Base-by-base conservation (phyloP, 2,329 filamentous ascomycete species). In the Claviceps sp. region DNA sequence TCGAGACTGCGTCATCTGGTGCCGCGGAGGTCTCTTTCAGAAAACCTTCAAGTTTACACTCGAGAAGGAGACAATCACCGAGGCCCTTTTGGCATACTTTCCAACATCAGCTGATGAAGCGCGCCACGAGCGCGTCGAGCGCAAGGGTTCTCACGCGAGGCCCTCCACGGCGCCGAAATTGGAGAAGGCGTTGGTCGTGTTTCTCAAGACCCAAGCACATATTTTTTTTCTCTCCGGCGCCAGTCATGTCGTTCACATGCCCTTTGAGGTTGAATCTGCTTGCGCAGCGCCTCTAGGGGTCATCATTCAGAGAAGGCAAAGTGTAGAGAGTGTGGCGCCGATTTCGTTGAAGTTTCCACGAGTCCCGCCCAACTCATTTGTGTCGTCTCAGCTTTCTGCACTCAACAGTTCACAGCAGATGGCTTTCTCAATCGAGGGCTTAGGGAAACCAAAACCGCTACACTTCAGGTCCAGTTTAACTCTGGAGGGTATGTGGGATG, bases 121-220 rank as follows among this genome's bases (percentile, higher is more conserved):
- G 8, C 41, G 49, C 2, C 41, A 19, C 14, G 34, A 50, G 5
- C 48, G 13, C 26, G 47, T 54, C 24, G 47, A 54, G 11, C 22
- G 34, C 41, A 54, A 48, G 16, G 43, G 56, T 19, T 47, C 56
- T 13, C 6, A 55, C 13, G 38, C 43, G 7, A 51, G 57, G 2
- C 40, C 51, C 11, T 53, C 57, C 11, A 53, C 26, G 38, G n/a
- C 53, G 17, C 56, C 60, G 6, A 52, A 57, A 0, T 65, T 80
- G 24, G 77, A 78, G 43, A 77, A 84, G 61, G 89, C 91, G 4
- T 71, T 98, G 55, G 88, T 97, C 7, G 86, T 98, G 48, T 86
- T 97, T 59, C 79, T 98, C 58, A 90, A 87, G 68, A 90, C 88
- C 0, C 91, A 97, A 64, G 89, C 88, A 22, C 91, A 97, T 64